Percentiles rank a stretch among this genome's conserved stretches.
Conservation (phyloP, 1,139 yeast genomes). For the Geotrichum aggregatum region DNA sequence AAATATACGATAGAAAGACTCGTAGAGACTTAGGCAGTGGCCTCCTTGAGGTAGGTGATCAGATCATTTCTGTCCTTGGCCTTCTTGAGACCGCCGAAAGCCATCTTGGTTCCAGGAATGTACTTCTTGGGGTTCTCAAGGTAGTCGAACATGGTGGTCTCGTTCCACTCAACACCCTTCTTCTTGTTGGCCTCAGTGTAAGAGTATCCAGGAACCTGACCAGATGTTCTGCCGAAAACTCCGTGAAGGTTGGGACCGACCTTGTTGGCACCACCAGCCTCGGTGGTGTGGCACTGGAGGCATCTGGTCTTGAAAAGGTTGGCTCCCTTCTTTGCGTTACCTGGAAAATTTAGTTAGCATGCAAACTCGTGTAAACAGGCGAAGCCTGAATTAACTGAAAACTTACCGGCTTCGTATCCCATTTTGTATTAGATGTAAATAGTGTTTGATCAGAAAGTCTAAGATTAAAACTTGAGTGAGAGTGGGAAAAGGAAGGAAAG, state of each 20-base stretch:
- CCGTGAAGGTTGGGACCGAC: constrained; percentile 99
- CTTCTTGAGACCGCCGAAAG: constrained; percentile 99
- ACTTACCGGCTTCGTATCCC: constrained; percentile 18
- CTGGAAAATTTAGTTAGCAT: constrained; percentile 33
- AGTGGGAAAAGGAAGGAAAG: background rate
- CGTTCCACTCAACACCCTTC: constrained; percentile 86
- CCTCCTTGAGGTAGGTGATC: constrained; percentile 79
- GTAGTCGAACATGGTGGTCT: constrained; percentile 88
- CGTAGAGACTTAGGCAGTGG: constrained; percentile 45
- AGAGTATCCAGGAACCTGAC: constrained; percentile 87
- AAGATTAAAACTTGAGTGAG: background rate
- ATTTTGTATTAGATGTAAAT: background rate
- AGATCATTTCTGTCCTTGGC: constrained; percentile 97
- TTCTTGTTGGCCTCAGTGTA: constrained; percentile 98
- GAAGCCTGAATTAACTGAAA: background rate
- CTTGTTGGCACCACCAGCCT: constrained; percentile 94
- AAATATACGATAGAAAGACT: constrained; percentile 2
- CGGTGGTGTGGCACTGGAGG: constrained; percentile 97
- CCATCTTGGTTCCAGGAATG: constrained; percentile 99
- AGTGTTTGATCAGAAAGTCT: background rate
- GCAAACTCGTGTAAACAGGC: background rate
- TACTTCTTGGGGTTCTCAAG: constrained; percentile 99
- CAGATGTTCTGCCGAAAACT: constrained; percentile 86
- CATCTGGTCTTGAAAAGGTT: constrained; percentile 98
- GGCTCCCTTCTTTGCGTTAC: constrained; percentile 96